phyloP scores from a whole-genome alignment of 2,329 filamentous ascomycete genomes.

The Fusarium ramigenum region DNA sequence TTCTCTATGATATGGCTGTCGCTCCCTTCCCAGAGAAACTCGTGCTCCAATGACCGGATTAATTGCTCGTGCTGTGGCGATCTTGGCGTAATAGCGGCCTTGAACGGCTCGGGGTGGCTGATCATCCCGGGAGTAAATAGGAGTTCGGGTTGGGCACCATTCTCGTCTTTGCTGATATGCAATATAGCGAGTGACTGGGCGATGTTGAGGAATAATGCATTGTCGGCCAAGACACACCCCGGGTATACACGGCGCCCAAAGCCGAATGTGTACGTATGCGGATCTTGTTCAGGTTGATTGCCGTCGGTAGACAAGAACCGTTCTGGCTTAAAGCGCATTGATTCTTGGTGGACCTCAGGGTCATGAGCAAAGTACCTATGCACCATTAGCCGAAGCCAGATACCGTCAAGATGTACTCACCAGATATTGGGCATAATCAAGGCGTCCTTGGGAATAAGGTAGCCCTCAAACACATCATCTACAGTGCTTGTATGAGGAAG shows the following conservation, averaged over 20 bases:
- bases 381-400: background rate
- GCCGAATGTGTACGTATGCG: conserved; percentile 43
- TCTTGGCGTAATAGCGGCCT: conserved; percentile 19
- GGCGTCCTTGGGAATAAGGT: conserved; percentile 37
- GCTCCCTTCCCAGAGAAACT: conserved; percentile 29
- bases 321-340: conserved; percentile 26
- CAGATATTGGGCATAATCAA: conserved; percentile 34
- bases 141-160: background rate
- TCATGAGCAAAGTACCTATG: conserved; percentile 30
- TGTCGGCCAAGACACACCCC: conserved; percentile 44
- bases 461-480: conserved; percentile 36
- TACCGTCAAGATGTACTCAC: background rate
- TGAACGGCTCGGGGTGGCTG: conserved; percentile 26
- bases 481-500: conserved; percentile 51
- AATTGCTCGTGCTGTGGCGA: conserved; percentile 12
- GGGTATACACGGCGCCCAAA: conserved; percentile 50
- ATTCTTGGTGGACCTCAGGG: conserved; percentile 24
- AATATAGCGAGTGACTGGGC: conserved; percentile 58
- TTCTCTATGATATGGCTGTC: conserved; percentile 13
- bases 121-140: conserved; percentile 27
- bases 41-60: conserved; percentile 25
- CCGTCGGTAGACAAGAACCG: conserved; percentile 28
- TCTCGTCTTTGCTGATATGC: conserved; percentile 41
- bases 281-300: conserved; percentile 40
- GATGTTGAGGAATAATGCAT: conserved; percentile 45